Evolutionary conservation across 1,139 yeast genomes (phyloP).

Genomic region (Hansenula sp.): DNA sequence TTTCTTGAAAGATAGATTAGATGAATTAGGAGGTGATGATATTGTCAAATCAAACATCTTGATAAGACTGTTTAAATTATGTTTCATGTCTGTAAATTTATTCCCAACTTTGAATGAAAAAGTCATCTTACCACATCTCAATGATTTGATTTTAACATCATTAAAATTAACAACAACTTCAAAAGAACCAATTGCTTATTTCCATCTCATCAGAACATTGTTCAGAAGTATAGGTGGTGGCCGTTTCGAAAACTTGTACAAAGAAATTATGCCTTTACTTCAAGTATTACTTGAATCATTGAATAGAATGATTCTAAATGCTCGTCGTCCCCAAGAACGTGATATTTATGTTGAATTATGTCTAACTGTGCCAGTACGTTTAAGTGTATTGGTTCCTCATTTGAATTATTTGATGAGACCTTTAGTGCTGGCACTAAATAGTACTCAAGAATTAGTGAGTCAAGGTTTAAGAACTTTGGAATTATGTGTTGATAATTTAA

Average conservation of each 20-base stretch:
- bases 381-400: slow-evolving; percentile 92
- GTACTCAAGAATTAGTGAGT: slow-evolving; percentile 84
- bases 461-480: slow-evolving; percentile 94
- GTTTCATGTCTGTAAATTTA: slow-evolving; percentile 92
- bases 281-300: slow-evolving; percentile 84
- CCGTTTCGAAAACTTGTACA: slow-evolving; percentile 83
- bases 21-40: slow-evolving; percentile 78
- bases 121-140: slow-evolving; percentile 83
- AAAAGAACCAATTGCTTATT: slow-evolving; percentile 86
- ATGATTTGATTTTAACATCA: slow-evolving; percentile 75
- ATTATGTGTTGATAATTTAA: slow-evolving; percentile 92
- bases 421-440: slow-evolving; percentile 83
- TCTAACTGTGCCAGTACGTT: slow-evolving; percentile 89
- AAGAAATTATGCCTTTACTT: slow-evolving; percentile 85
- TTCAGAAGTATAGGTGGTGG: slow-evolving; percentile 97
- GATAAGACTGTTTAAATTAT: slow-evolving; percentile 80
- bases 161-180: slow-evolving; percentile 81
- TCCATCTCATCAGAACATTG: slow-evolving; percentile 80
- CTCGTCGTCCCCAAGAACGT: slow-evolving; percentile 84
- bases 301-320: slow-evolving; percentile 76
- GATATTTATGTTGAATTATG: slow-evolving; percentile 94
- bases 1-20: slow-evolving; percentile 68
- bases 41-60: slow-evolving; percentile 75
- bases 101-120: slow-evolving; percentile 86
- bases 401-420: slow-evolving; percentile 86